phyloP scores from a whole-genome alignment of 1,139 yeast genomes.

The Debaryomyces coudertii region DNA sequence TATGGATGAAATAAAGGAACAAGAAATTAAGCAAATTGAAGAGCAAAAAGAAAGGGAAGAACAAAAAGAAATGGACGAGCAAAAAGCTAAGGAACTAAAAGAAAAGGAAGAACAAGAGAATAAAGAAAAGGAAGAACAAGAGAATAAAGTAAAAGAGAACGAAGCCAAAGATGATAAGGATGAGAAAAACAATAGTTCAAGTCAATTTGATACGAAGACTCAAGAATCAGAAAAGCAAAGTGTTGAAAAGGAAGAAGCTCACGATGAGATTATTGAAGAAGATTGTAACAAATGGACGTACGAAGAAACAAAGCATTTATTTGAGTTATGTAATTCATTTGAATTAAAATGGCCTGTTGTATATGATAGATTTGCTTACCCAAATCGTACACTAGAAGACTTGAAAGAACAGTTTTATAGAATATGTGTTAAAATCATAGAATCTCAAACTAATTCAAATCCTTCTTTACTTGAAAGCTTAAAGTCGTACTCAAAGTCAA shows the following conservation, averaged over 20 bases:
- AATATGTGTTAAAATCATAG: constrained; percentile 39
- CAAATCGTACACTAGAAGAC: constrained; percentile 64
- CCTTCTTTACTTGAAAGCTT: constrained; percentile 53
- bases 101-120: constrained; percentile 25
- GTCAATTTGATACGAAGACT: constrained; percentile 2
- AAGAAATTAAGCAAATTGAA: constrained; percentile 23
- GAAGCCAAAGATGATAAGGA: not conserved
- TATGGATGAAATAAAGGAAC: constrained; percentile 46
- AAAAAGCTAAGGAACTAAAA: constrained; percentile 14
- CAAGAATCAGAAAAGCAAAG: constrained; percentile 10
- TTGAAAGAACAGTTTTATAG: constrained; percentile 79
- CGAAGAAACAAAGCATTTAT: constrained; percentile 76
- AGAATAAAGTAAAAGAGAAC: not conserved
- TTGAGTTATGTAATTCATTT: constrained; percentile 68
- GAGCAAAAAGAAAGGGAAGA: constrained; percentile 19
- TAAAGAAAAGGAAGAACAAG: constrained; percentile 13
- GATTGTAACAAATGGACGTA: constrained; percentile 58
- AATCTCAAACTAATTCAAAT: constrained; percentile 51
- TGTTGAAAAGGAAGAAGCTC: constrained; percentile 8
- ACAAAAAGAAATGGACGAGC: constrained; percentile 27
- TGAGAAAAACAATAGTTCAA: constrained; percentile 5
- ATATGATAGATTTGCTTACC: constrained; percentile 66
- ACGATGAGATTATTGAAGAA: not conserved
- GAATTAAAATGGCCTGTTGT: constrained; percentile 90
- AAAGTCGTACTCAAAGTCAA: constrained; percentile 60